Evolutionary conservation across 176 grass and related monocot species (phyloP).

Genomic region (Oryza glaberrima): DNA sequence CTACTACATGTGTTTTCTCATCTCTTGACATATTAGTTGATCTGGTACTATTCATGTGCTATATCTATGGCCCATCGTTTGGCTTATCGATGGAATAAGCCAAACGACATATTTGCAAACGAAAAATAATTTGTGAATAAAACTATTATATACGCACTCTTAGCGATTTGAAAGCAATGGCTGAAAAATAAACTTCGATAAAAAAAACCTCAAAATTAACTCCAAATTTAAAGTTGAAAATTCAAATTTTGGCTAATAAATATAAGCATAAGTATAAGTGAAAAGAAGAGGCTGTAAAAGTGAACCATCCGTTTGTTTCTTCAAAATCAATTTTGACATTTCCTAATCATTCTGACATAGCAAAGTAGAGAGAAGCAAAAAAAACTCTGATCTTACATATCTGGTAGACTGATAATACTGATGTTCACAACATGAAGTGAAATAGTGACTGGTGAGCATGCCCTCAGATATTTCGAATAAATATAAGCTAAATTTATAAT

Average conservation of each 20-base stretch:
- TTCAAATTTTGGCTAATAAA: no score
- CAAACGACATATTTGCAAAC: no score
- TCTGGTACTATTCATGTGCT: neutral
- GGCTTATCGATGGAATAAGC: no score
- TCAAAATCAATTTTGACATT: neutral
- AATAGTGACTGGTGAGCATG: neutral
- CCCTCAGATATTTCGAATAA: no score
- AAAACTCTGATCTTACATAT: neutral
- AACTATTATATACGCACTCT: no score
- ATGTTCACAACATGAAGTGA: neutral
- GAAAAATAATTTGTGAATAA: no score
- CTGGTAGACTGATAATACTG: neutral
- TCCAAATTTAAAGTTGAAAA: no score
- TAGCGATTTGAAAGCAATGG: no score
- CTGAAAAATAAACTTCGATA: no score
- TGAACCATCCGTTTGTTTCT: neutral
- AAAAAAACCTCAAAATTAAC: no score
- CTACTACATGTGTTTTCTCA: neutral
- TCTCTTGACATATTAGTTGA: neutral
- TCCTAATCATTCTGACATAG: neutral
- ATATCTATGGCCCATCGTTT: neutral
- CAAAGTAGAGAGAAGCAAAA: neutral
- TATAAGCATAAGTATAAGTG: no score
- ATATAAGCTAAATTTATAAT: neutral
- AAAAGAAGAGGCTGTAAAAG: neutral